Base-by-base conservation (phyloP, 305 asterid genomes). In the Fraxinus sp. region DNA sequence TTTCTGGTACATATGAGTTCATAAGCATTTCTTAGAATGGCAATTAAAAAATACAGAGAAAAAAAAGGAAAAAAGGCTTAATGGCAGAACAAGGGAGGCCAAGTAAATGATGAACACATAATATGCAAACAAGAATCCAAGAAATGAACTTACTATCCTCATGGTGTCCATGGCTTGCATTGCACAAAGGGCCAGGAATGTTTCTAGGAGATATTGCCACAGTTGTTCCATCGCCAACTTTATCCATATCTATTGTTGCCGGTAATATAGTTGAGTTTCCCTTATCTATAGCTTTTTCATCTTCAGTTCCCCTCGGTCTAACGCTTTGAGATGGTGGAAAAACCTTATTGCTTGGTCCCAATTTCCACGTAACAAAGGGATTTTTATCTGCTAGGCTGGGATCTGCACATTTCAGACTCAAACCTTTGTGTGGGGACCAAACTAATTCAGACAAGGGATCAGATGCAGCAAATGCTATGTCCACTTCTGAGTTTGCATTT, bases 361-460 rank as follows among this genome's bases (percentile, higher is more conserved):
- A 86, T 41, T 88, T 88, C 93, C 92, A 87, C 37, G 75, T 73
- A 84, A 83, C 83, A 80, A 88, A 73, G 35, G 92, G 87, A 52
- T 74, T 91, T 74, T 79, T 88, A 80, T 86, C 84, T 41, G 87
- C 78, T 7, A 84, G 71, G 81, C 84, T 77, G 72, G 84, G 71
- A 80, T 84, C 90, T 20, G 96, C 88, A 78, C 97, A 88, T 88
- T 91, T 91, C 46, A 93, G 90, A 68, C 92, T 89, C 89, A 91
- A 84, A 83, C 98, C 98, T 4, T 78, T 88, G 74, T 74, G 83
- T 7, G 96, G 93, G 39, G 94, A 92, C 98, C 98, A 95, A 82
- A 93, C 97, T 86, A 95, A 86, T 87, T 93, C 98, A 70, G 95
- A 85, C 32, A 92, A 81, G 77, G 97, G 95, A 88, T 92, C 92